Base-by-base conservation (phyloP, 2,329 filamentous ascomycete species). In the Neospermospora avenae region DNA sequence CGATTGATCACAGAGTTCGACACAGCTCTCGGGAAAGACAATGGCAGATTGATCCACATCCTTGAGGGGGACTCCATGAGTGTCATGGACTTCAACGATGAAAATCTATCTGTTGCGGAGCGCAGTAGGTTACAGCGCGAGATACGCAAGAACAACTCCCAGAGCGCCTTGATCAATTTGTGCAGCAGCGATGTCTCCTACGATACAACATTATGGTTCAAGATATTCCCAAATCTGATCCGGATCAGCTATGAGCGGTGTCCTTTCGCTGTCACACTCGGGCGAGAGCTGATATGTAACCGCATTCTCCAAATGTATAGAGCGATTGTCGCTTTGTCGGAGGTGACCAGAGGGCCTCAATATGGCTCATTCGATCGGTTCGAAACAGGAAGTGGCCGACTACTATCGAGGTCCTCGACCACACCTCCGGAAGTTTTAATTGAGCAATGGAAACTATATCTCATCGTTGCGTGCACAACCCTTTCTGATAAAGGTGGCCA, bases 361-460 rank as follows among this genome's bases (percentile, higher is more conserved):
- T 84, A 89, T 64, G 85, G 85, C 57, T 78, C 82, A 16, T 72
- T 69, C 57, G 70, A 71, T 61, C 63, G 71, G n/a, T 70, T 66
- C 18, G 84, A 87, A 52, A 77, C 81, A 6, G 78, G 80, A 28
- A 86, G 81, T 70, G 80, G 69, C 18, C 66, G 71, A 7, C 55
- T 72, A 24, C 64, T 70, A 10, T 66, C 77, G 66, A 80, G 85
- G 71, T 83, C 82, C 61, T 86, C 83, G 60, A 88, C 85, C 2
- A 87, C 88, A 0, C 89, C 92, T 18, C 90, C 93, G 0, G 92
- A 96, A 68, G 86, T 96, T 22, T 81, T 97, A 59, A 86, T 99
- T 60, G 96, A 98, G 74, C 95, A 99, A 73, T 99, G 93, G 93
- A 98, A 97, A 75, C 79, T 98, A 2, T 98, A 98, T 73, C 81